Conservation (phyloP, 1,284 basidiomycete genomes). For the Pascua guehoae region DNA sequence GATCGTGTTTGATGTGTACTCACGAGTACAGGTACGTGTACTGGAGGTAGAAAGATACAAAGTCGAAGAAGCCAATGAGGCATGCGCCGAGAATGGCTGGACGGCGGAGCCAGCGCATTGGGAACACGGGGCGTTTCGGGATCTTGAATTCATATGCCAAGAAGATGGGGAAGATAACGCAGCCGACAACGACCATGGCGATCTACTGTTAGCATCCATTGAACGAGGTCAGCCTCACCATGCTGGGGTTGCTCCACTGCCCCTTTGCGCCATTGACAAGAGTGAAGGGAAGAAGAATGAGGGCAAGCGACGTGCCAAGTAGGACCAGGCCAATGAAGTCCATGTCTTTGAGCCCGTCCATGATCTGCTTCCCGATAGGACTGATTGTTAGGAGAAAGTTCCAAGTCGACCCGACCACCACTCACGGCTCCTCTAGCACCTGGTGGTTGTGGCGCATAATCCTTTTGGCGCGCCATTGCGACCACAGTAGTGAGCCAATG, state of each 20-base stretch:
- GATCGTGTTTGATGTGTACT: slow-evolving; percentile 15
- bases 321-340: slow-evolving; percentile 61
- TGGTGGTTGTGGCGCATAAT: too few species aligned
- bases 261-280: slow-evolving; percentile 53
- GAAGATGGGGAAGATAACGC: slow-evolving; percentile 48
- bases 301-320: slow-evolving; percentile 59
- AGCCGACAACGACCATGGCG: slow-evolving; percentile 49
- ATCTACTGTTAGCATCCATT: slow-evolving; percentile 30
- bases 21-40: slow-evolving; percentile 43
- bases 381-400: too few species aligned
- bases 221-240: slow-evolving; percentile 38
- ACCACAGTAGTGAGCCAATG: slow-evolving; percentile 42
- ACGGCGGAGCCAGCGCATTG: slow-evolving; percentile 59
- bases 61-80: slow-evolving; percentile 67
- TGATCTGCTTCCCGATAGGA: slow-evolving; percentile 21
- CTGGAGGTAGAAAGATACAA: slow-evolving; percentile 57
- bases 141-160: slow-evolving; percentile 50
- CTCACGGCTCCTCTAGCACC: too few species aligned
- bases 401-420: too few species aligned
- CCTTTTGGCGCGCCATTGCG: slow-evolving; percentile 40
- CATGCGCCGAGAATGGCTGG: slow-evolving; percentile 60
- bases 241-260: slow-evolving; percentile 40
- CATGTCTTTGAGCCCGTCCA: slow-evolving; percentile 6
- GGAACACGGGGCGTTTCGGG: slow-evolving; percentile 52
- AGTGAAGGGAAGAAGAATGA: slow-evolving; percentile 66